Evolutionary conservation across 1,284 basidiomycete genomes (phyloP), one percentile per base, ranked within the genome.

Genomic region (Polyporus tsugae): DNA sequence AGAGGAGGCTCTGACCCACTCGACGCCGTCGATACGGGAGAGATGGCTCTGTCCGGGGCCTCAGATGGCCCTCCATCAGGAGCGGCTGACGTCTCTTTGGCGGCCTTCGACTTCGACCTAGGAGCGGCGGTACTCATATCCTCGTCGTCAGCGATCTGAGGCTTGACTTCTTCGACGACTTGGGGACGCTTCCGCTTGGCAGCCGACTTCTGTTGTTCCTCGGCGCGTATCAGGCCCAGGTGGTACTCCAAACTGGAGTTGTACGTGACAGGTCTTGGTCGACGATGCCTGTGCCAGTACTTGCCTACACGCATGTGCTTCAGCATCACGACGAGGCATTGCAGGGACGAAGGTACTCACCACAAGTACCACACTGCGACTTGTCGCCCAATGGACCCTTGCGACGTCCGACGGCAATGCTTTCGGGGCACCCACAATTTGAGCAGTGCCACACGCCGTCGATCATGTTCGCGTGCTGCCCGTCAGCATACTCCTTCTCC

Each of bases 361-460:
- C 95, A 81, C 97, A 98, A 38, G 90, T 88, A 52, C 93, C 95
- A 81, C 97, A 99, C 77, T 98, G 91, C 25, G 91, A 93, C 80
- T 96, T 96, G 77, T 95, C 92, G 33, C 96, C 96, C 66, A 95
- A 81, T 3, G 95, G 95, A 2, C 96, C 96, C 78, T 97, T 97
- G 73, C 94, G 85, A 71, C 93, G 84, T 10, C 95, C 94, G 63
- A 95, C 84, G 2, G 95, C 93, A 64, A 96, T 90, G 72, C 83
- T 88, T 76, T 95, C 95, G 0, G 96, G 95, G 76, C 93, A 93
- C 22, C 95, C 95, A 73, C 92, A 96, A 77, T 96, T 96, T 55
- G 93, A 95, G 79, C 95, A 97, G 81, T 95, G 94, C 95, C 95
- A 97, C 3, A 92, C 85, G 0, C 94, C 95, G 74, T 95, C 83